phyloP scores from a whole-genome alignment of 345 rosid genomes.

The Ceriops tagal region DNA sequence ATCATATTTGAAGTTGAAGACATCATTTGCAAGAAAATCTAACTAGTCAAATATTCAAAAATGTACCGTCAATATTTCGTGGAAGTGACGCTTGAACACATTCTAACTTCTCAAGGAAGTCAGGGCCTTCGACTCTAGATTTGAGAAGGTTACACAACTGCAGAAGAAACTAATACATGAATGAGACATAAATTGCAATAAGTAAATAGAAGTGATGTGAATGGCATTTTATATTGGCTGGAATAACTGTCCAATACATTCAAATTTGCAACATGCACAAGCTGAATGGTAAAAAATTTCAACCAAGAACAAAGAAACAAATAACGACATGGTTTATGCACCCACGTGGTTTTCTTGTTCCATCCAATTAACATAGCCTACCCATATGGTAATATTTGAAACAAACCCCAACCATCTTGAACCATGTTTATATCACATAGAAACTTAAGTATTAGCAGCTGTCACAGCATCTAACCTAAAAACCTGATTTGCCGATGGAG shows the following conservation, averaged over 20 bases:
- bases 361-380: too few species aligned
- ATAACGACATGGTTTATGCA: too few species aligned
- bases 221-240: not conserved
- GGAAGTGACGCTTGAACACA: constrained; percentile 47
- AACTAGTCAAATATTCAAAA: not conserved
- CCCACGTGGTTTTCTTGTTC: too few species aligned
- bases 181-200: constrained; percentile 9
- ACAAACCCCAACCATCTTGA: too few species aligned
- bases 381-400: too few species aligned
- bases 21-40: not conserved
- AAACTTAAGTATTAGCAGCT: too few species aligned
- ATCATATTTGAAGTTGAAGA: not conserved
- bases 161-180: constrained; percentile 14
- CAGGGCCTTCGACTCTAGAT: constrained; percentile 73
- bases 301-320: too few species aligned
- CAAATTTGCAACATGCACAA: too few species aligned
- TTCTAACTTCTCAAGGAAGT: constrained; percentile 73
- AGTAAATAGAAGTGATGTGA: not conserved
- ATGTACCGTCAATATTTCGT: constrained; percentile 45
- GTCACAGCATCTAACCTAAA: too few species aligned
- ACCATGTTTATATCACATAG: too few species aligned
- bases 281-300: too few species aligned
- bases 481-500: too few species aligned
- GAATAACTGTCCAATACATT: not conserved
- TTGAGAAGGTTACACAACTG: constrained; percentile 84